Conservation (phyloP, 1,284 basidiomycete genomes). For the Ustilago tritici region DNA sequence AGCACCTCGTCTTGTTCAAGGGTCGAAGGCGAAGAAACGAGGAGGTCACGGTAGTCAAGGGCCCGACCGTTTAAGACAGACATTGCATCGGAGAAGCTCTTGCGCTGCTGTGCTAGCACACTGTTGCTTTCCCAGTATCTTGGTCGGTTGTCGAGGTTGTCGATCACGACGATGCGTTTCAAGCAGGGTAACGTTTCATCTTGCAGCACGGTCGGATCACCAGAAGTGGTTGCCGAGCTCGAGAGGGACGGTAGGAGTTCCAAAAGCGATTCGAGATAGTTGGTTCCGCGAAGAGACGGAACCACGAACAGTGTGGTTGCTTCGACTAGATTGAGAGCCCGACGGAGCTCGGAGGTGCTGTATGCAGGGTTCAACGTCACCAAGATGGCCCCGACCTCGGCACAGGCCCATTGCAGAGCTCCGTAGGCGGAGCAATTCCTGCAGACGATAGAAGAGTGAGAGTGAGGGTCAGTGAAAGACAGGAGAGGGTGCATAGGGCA, state of each 20-base stretch:
- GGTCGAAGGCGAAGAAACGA: slow-evolving; percentile 71
- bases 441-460: not conserved
- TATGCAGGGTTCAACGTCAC: slow-evolving; percentile 87
- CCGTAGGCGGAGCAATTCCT: slow-evolving; percentile 77
- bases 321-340: slow-evolving; percentile 76
- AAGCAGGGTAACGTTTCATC: slow-evolving; percentile 76
- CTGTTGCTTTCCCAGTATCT: slow-evolving; percentile 55
- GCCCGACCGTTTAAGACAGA: slow-evolving; percentile 30
- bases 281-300: slow-evolving; percentile 72
- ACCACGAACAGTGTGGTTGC: slow-evolving; percentile 81
- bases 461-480: not conserved
- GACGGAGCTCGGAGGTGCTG: slow-evolving; percentile 77
- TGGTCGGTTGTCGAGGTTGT: slow-evolving; percentile 73
- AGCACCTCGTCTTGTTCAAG: slow-evolving; percentile 73
- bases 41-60: slow-evolving; percentile 57
- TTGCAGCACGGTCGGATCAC: slow-evolving; percentile 70
- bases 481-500: not conserved
- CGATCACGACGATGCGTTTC: slow-evolving; percentile 78
- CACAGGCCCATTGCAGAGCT: slow-evolving; percentile 83
- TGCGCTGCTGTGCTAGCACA: slow-evolving; percentile 46
- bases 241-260: slow-evolving; percentile 76
- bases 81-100: slow-evolving; percentile 48
- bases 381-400: slow-evolving; percentile 81
- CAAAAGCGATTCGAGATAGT: slow-evolving; percentile 70
- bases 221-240: slow-evolving; percentile 71